These are phyloP conservation scores for Cardamine occulta DNA, from an alignment of 345 rosid species.

Conservation along the genomic window DNA sequence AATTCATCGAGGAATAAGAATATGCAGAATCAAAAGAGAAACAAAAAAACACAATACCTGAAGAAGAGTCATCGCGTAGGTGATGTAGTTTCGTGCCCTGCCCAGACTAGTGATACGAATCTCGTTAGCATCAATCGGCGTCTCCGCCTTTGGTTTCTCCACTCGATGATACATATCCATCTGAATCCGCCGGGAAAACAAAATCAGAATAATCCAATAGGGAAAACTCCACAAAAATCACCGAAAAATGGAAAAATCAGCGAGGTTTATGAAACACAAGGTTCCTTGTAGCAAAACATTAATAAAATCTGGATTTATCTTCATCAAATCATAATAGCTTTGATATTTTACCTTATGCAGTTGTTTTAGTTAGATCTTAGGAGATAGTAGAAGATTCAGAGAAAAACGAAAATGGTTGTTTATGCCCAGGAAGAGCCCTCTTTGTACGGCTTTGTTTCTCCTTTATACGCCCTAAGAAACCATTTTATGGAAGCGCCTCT, in stretches of 20 bases:
- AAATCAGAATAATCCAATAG: background rate
- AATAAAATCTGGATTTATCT: slow-evolving; percentile 12
- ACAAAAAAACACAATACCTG: slow-evolving; percentile 47
- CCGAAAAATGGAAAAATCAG: slow-evolving; percentile 20
- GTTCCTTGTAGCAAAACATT: slow-evolving; percentile 6
- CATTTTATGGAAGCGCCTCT: slow-evolving; percentile 27
- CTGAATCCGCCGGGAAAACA: slow-evolving; percentile 21
- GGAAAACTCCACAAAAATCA: background rate
- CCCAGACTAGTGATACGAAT: slow-evolving; percentile 49
- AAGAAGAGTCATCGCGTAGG: slow-evolving; percentile 79
- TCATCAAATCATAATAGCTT: background rate
- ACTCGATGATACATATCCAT: slow-evolving; percentile 85
- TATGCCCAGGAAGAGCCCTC: slow-evolving; percentile 38
- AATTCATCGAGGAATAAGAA: slow-evolving; percentile 13
- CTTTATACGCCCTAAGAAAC: slow-evolving; percentile 36
- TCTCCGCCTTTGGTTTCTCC: slow-evolving; percentile 67
- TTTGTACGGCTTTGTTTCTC: slow-evolving; percentile 47
- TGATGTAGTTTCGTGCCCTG: slow-evolving; percentile 54
- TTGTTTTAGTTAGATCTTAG: slow-evolving; percentile 24
- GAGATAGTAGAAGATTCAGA: slow-evolving; percentile 34
- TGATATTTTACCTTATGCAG: slow-evolving; percentile 31
- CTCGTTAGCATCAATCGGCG: slow-evolving; percentile 57
- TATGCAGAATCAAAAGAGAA: background rate
- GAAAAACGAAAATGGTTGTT: slow-evolving; percentile 27
- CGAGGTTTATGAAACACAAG: slow-evolving; percentile 25